Evolutionary conservation across 2,329 filamentous ascomycete genomes (phyloP), one percentile per base, ranked within the genome.

Genomic region (Fusarium dimerum): DNA sequence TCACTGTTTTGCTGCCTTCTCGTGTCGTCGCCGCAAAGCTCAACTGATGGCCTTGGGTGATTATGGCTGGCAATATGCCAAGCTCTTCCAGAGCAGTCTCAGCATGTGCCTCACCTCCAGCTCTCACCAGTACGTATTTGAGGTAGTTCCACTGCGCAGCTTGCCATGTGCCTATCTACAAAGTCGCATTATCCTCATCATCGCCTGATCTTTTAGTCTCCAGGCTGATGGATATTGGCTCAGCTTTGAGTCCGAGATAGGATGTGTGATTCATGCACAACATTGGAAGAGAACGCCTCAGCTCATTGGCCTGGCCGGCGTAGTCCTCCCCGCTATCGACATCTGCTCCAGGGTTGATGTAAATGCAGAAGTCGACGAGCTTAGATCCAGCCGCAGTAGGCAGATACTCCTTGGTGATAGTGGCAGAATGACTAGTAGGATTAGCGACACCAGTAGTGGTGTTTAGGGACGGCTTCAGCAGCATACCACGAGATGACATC

Each of bases 11-110:
- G 12, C 45, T 47, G 10, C 18, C 18, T 47, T 40, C 18, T 17
- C 36, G 45, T 39, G 34, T 47, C 18, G 45, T 47, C 32, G 32
- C 45, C 3, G 17, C 11, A 47, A 47, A 47, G 45, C 45, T 47
- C 45, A 17, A 47, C 18, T 39, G 16, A 40, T 47, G 18, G 17
- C 45, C 34, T 26, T 47, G 18, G 16, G 20, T 43, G 15, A 43
- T 43, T 20, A 43, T 43, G 3, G 41, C 41, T 16, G 20, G 41
- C 5, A 43, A 16, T 9, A 43, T 20, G 15, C 41, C 20, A 29
- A 46, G 17, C 32, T 46, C 18, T 20, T 46, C 34, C 4, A 46
- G 44, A 17, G 34, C 44, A 46, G 44, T 40, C 18, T 46, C 2
- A 15, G 44, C 34, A 39, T 46, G 18, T 40, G 18, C 13, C 20